Base-by-base conservation (phyloP, 2,329 filamentous ascomycete genomes). In the Akanthomyces uredinophilus region DNA sequence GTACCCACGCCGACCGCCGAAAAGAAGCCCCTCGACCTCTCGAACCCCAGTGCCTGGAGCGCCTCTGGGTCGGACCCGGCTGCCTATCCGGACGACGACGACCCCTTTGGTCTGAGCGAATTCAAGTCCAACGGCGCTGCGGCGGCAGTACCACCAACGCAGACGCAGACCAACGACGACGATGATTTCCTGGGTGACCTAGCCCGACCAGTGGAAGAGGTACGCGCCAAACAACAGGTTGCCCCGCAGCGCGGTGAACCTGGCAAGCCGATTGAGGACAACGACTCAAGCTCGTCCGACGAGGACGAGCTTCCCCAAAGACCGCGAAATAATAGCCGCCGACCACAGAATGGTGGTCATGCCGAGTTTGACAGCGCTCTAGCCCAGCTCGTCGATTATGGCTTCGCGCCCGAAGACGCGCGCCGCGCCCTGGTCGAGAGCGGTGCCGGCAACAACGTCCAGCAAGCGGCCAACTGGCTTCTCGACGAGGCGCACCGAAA, bases 311-410 rank as follows among this genome's bases (percentile, higher is more conserved):
- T 63, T 29, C 66, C 66, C 11, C 64, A 60, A 20, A 64, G 68
- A 29, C 68, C 65, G 37, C 69, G 64, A 50, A 27, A 62, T 14
- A 66, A 57, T 37, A 44, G n/a, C 10, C 60, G 69, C 51, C 67
- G 69, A 50, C 64, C 64, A 14, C 66, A 69, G 6, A 69, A 64
- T 47, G 63, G 68, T 20, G 70, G 68, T 43, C 70, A 74, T 66
- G 73, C 79, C 64, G 66, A 76, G 1, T 87, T 89, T 63, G 92
- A 96, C 70, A 86, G 84, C 67, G 91, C 92, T 11, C 85, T 98
- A 29, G 91, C 91, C 11, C 92, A 98, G 72, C 78, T 99, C 29
- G 87, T 97, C 3, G 94, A 97, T 67, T 98, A 98, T 85, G 95
- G 95, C 0, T 99, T 99, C 68, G 87, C 91, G 0, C 83, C 87